Evolutionary conservation across 345 rosid species (phyloP), one percentile per base, ranked within the genome.

Genomic region (Pugionium dolabratum): DNA sequence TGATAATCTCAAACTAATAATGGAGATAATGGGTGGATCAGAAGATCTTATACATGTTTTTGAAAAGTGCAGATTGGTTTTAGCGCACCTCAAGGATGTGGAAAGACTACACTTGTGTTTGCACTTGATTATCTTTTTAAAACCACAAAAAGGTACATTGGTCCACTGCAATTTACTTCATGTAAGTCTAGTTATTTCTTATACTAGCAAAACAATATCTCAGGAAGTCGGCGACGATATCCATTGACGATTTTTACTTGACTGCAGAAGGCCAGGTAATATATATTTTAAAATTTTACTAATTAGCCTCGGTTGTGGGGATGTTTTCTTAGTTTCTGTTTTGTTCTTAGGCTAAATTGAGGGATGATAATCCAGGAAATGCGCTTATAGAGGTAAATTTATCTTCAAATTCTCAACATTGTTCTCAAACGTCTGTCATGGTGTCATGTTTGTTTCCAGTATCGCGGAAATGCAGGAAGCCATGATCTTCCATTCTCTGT

Each of bases 21-120:
- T 37, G 37, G 37, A 26, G 71, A 33, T 53, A 29, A 31, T 43
- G 2, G 28, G 50, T 36, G 54, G 26, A 40, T 47, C 46, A 6
- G 52, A 33, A 46, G 49, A 44, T 39, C 26, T 72, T 28, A 57
- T 29, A 0, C 5, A 49, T 62, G 47, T 54, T 31, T 40, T 47
- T 51, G 43, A 62, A 49, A 55, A n/a, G 8, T 62, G 80, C 81
- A 94, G 99, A 82, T 94, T 78, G 99, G 99, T 69, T 90, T 94
- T 56, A 90, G 96, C 54, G 97, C 97, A 3, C 97, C 99, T 27
- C 97, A 94, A 72, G 99, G 96, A 76, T 90, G 97, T 80, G 99
- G 99, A 69, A 94, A 94, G 86, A 90, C 95, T 48, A 94, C 99
- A 7, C 99, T 90, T 55, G 97, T 88, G 67, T 87, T 88, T 81